A percentile compares a stretch with the other conserved stretches of the same genome.
These are phyloP conservation scores for Saccharomyces hybrid DNA, from an alignment of 1,139 yeast species.

Conservation along the genomic window DNA sequence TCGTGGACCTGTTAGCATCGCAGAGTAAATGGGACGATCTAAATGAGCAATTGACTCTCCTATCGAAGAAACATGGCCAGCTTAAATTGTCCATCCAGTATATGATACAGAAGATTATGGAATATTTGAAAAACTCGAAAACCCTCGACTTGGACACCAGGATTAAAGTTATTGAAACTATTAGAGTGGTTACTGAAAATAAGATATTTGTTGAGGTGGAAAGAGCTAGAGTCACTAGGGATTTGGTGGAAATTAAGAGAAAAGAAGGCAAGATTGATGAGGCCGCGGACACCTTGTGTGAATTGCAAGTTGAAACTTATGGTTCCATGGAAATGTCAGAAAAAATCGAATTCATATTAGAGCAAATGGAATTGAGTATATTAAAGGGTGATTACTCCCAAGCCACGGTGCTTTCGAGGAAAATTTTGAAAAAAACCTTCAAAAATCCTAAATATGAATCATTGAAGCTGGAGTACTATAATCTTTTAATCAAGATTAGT, in stretches of 20 bases:
- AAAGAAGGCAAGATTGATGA: conserved; percentile 66
- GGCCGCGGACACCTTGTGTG: conserved; percentile 86
- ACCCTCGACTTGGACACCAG: conserved; percentile 54
- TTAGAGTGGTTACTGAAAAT: conserved; percentile 86
- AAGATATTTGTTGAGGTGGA: conserved; percentile 94
- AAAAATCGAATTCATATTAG: conserved; percentile 83
- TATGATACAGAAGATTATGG: conserved; percentile 68
- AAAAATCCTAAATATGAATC: conserved; percentile 44
- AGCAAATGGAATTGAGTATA: conserved; percentile 81
- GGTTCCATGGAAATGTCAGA: conserved; percentile 91
- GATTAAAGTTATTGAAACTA: conserved; percentile 67
- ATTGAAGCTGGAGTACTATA: conserved; percentile 70
- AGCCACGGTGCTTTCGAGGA: conserved; percentile 80
- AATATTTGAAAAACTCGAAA: conserved; percentile 41
- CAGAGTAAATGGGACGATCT: conserved; percentile 70
- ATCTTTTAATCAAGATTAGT: conserved; percentile 70
- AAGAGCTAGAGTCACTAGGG: conserved; percentile 84
- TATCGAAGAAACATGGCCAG: conserved; percentile 97
- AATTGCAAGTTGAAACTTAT: conserved; percentile 93
- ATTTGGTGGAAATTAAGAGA: conserved; percentile 68
- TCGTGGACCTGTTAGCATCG: conserved; percentile 57
- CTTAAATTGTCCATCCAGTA: conserved; percentile 76
- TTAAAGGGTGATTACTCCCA: conserved; percentile 77
- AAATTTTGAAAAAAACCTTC: conserved; percentile 76
- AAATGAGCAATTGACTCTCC: conserved; percentile 69